Evolutionary conservation across 192 early-diverging fungal species (phyloP).

Genomic region (Coemansia sp.): DNA sequence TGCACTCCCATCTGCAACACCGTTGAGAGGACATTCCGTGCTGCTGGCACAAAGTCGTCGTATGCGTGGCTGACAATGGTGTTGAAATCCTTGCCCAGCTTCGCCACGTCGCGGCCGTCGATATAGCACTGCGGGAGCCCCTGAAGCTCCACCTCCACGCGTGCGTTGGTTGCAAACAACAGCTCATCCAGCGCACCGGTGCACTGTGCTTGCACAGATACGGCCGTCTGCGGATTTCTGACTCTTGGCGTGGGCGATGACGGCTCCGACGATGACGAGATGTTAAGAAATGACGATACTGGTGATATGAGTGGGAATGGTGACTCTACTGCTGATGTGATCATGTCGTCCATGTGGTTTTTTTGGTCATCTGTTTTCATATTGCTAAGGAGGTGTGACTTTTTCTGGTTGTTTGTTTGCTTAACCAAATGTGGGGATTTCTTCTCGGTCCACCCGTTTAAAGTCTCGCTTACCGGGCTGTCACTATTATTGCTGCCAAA

Average conservation of each 20-base stretch:
- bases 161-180: constrained; percentile 43
- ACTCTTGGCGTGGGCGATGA: not conserved
- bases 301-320: not conserved
- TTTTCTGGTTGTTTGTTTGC: constrained; percentile 1
- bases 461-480: not conserved
- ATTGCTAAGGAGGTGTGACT: not conserved
- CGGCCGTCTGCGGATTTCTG: not conserved
- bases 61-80: constrained; percentile 28
- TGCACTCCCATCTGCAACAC: not conserved
- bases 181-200: constrained; percentile 39
- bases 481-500: not conserved
- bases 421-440: not conserved
- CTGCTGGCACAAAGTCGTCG: constrained; percentile 28
- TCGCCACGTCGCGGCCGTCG: constrained; percentile 10
- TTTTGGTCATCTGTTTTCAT: too few relatives aligned
- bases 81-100: constrained; percentile 27
- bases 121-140: constrained; percentile 28
- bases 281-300: not conserved
- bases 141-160: constrained; percentile 28
- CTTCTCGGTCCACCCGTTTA: constrained; percentile 2
- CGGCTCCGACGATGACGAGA: not conserved
- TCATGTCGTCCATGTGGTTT: too few relatives aligned
- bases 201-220: constrained; percentile 13
- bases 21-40: constrained; percentile 17
- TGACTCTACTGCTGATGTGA: not conserved